Base-by-base conservation (phyloP, 73 alveolate genomes). In the Diophrys appendiculata region DNA sequence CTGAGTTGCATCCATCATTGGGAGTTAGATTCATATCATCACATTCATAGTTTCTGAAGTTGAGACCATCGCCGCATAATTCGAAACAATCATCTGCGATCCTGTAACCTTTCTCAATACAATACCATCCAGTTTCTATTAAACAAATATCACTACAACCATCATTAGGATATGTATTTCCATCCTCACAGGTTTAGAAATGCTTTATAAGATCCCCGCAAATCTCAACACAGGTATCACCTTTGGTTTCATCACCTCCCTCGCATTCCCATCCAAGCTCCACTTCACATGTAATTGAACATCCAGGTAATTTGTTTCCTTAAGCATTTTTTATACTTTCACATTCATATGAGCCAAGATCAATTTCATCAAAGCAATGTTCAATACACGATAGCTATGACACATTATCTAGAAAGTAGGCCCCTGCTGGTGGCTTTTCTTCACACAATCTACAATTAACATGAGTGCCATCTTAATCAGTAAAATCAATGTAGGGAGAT, bases 261-360 rank as follows among this genome's bases (percentile, higher is more conserved):
- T 33, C 34, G 22, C 92, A 84, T 5, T 56, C 25, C 87, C 87
- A 84, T 25, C 92, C 92, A 27, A 26, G 27, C 55, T 69, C 88
- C 11, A 33, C 73, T 26, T 52, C 1, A 54, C 85, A 83, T 27
- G 2, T 67, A 34, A 8, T 2, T 2, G 65, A 71, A 8, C 79
- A 43, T 18, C 60, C 60, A 43, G 60, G 60, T 43, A 43, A n/a
- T n/a, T n/a, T n/a, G n/a, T n/a, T n/a, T n/a, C n/a, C n/a, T n/a
- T n/a, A n/a, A n/a, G n/a, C n/a, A n/a, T n/a, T n/a, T n/a, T n/a
- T n/a, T n/a, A n/a, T n/a, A n/a, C n/a, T n/a, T n/a, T n/a, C n/a
- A n/a, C n/a, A n/a, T n/a, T n/a, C n/a, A n/a, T n/a, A n/a, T n/a
- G n/a, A n/a, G n/a, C n/a, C n/a, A n/a, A n/a, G n/a, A n/a, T n/a